Evolutionary conservation across 2,329 filamentous ascomycete genomes (phyloP).

Genomic region (Penicillium rolfsii): DNA sequence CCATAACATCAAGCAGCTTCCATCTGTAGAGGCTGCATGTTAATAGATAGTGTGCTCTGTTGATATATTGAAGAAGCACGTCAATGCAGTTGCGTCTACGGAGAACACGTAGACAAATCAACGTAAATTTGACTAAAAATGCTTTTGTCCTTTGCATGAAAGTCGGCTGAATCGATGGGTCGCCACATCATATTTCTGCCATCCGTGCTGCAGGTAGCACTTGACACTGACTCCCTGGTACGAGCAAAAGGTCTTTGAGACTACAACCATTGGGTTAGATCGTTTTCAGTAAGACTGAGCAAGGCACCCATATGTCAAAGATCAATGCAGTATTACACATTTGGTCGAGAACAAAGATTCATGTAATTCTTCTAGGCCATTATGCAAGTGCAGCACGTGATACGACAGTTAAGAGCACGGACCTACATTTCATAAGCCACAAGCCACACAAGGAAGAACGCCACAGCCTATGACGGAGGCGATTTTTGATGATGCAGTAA

Average conservation of each 20-base stretch:
- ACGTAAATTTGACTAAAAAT: no score
- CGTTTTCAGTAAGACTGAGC: background rate
- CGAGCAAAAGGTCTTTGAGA: background rate
- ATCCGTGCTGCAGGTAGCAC: no score
- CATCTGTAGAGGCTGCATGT: no score
- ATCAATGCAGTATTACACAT: background rate
- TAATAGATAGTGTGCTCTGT: no score
- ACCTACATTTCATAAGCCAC: background rate
- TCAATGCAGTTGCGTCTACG: no score
- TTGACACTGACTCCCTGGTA: no score
- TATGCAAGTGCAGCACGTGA: background rate
- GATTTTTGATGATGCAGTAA: conserved; percentile 21
- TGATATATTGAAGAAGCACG: no score
- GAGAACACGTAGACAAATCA: no score
- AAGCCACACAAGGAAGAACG: conserved; percentile 1
- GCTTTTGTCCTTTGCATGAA: no score
- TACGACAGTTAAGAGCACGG: background rate
- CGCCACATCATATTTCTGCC: no score
- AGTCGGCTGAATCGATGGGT: no score
- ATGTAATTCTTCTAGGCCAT: background rate
- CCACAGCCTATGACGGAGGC: conserved; percentile 27
- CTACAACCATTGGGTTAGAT: background rate
- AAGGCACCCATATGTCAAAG: background rate
- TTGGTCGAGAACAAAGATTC: background rate
- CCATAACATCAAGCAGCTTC: background rate